Conservation (phyloP, 495 filamentous ascomycete genomes). For the Corynascus novoguineensis region DNA sequence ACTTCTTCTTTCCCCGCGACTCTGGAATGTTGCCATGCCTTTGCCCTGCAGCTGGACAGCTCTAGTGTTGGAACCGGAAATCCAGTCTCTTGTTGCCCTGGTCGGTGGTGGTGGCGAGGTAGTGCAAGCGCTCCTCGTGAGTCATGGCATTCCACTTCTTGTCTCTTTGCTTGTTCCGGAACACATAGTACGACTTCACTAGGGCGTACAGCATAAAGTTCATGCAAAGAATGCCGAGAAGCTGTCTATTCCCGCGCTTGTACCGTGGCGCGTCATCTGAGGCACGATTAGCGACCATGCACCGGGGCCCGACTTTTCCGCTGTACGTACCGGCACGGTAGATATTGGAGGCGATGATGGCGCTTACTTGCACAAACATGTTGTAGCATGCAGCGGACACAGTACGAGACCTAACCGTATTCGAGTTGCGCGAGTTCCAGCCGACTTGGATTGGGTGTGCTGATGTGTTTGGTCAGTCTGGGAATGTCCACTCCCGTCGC, state of each 20-base stretch:
- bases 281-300: conserved; percentile 38
- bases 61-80: conserved; percentile 45
- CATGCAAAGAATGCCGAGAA: conserved; percentile 51
- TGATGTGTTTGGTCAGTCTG: conserved; percentile 1
- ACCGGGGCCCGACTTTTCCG: conserved; percentile 34
- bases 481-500: too few species aligned
- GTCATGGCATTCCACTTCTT: conserved; percentile 58
- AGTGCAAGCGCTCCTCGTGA: conserved; percentile 53
- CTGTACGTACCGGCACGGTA: conserved; percentile 44
- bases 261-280: conserved; percentile 56
- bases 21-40: too few species aligned
- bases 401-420: conserved; percentile 51
- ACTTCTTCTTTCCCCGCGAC: too few species aligned
- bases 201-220: conserved; percentile 53
- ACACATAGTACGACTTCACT: conserved; percentile 59
- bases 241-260: conserved; percentile 54
- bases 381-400: conserved; percentile 56
- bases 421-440: conserved; percentile 58
- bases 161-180: conserved; percentile 46
- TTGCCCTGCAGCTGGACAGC: neutral
- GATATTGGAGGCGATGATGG: conserved; percentile 59
- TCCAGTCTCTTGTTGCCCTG: conserved; percentile 70
- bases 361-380: conserved; percentile 63
- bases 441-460: conserved; percentile 60
- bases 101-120: conserved; percentile 61